Conservation (phyloP, 345 rosid species). For the Acer campestre region DNA sequence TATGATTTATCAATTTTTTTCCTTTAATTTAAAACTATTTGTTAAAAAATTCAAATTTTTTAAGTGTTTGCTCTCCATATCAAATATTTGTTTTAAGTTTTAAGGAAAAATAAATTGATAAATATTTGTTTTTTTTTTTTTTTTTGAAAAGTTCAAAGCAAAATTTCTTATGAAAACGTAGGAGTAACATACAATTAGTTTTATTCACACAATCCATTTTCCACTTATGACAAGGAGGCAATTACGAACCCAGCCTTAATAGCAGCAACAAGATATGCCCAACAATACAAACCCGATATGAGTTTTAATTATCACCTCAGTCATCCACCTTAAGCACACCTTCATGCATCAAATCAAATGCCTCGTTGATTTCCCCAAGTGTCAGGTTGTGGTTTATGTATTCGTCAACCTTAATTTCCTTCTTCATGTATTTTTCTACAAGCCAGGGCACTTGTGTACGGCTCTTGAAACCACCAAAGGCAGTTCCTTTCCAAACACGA, state of each 20-base stretch:
- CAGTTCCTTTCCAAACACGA: slow-evolving; percentile 99
- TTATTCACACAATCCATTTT: slow-evolving; percentile 3
- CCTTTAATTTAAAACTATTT: no score
- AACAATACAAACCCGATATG: slow-evolving; percentile 1
- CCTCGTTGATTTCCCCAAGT: slow-evolving; percentile 75
- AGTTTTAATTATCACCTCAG: slow-evolving; percentile 18
- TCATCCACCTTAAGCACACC: slow-evolving; percentile 70
- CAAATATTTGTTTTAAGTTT: no score
- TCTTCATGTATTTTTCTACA: slow-evolving; percentile 93
- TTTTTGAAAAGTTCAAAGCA: background rate
- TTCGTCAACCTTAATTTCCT: slow-evolving; percentile 81
- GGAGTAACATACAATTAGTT: background rate
- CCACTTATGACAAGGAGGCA: background rate
- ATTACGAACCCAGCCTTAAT: background rate
- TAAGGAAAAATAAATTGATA: no score
- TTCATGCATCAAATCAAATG: slow-evolving; percentile 87
- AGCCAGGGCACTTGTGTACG: slow-evolving; percentile 99
- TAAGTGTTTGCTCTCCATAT: no score
- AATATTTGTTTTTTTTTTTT: no score
- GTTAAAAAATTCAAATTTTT: no score
- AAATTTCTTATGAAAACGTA: background rate
- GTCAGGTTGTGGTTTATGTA: slow-evolving; percentile 67
- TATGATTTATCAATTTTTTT: no score
- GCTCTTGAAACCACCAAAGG: slow-evolving; percentile 99
- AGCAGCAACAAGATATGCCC: slow-evolving; percentile 8